phyloP scores from a whole-genome alignment of 192 early-diverging fungal genomes.

The Martensiomyces pterosporus region DNA sequence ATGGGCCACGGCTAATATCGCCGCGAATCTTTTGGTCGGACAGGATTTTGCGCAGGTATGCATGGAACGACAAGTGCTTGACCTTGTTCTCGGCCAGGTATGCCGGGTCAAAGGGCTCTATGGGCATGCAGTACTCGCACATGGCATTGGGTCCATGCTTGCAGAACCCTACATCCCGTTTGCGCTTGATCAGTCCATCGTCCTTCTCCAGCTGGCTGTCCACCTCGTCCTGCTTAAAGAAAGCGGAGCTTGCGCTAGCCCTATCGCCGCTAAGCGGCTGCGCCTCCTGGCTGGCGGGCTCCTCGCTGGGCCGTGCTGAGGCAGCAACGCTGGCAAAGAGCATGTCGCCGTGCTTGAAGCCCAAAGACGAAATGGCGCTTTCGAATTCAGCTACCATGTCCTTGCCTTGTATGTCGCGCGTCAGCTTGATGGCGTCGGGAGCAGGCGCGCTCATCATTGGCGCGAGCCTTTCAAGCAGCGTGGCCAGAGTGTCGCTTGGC shows the following conservation, averaged over 20 bases:
- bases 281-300: conserved; percentile 5
- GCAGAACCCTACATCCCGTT: conserved; percentile 75
- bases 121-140: conserved; percentile 44
- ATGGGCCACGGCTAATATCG: conserved; percentile 37
- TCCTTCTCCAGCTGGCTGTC: conserved; percentile 79
- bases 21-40: conserved; percentile 61
- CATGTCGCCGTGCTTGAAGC: conserved; percentile 43
- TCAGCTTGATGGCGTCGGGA: conserved; percentile 31
- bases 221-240: conserved; percentile 61
- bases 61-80: conserved; percentile 96
- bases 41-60: conserved; percentile 75
- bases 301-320: conserved; percentile 25
- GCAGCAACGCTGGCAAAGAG: conserved; percentile 27
- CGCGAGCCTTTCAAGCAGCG: conserved; percentile 27
- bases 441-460: conserved; percentile 26
- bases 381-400: conserved; percentile 36
- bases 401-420: conserved; percentile 17
- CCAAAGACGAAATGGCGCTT: conserved; percentile 23
- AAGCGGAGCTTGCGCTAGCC: conserved; percentile 1
- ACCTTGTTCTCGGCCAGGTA: conserved; percentile 89
- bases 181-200: conserved; percentile 77
- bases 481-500: conserved; percentile 21
- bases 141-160: conserved; percentile 34
- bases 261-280: conserved; percentile 4
- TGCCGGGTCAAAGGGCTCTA: conserved; percentile 80